Evolutionary conservation across 139 green algal genomes (phyloP).

Genomic region (Chlamydomonas applanata): DNA sequence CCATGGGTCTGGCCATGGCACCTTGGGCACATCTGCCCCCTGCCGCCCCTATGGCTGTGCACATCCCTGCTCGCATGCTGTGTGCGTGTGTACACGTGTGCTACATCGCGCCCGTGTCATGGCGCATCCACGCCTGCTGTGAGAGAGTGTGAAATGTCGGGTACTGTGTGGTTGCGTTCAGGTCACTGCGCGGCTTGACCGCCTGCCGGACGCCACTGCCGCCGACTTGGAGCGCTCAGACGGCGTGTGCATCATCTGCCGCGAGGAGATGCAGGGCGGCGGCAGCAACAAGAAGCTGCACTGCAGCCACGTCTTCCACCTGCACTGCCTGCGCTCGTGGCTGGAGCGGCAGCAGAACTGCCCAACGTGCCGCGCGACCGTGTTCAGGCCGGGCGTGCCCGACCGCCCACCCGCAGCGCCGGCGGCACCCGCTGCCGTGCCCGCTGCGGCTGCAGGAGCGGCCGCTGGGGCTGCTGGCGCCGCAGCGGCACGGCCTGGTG

Average conservation of each 20-base stretch:
- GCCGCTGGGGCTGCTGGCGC: background rate
- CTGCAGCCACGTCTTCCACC: slow-evolving; percentile 94
- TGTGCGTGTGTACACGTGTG: no score
- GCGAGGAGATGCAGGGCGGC: slow-evolving; percentile 34
- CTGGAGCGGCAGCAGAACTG: slow-evolving; percentile 96
- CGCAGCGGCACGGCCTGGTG: background rate
- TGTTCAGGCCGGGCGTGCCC: slow-evolving; percentile 55
- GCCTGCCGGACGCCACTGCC: slow-evolving; percentile 82
- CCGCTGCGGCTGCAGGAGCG: background rate
- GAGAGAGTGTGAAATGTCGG: no score
- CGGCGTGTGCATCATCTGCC: slow-evolving; percentile 96
- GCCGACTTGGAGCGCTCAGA: slow-evolving; percentile 89
- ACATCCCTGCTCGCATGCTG: no score
- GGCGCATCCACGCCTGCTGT: slow-evolving; percentile 70
- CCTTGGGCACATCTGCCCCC: no score
- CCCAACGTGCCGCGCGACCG: slow-evolving; percentile 89
- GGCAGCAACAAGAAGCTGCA: slow-evolving; percentile 86
- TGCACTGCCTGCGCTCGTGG: slow-evolving; percentile 95
- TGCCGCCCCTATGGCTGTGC: no score
- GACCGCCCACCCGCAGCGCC: background rate
- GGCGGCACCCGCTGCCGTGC: background rate
- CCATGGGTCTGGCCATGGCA: no score
- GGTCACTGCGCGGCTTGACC: slow-evolving; percentile 90
- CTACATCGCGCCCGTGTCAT: no score
- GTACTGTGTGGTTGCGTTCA: no score